A percentile compares a stretch with the other conserved stretches of the same genome.
These are phyloP conservation scores for Mucor plumbeus DNA, from an alignment of 371 early-diverging fungal species.

Conservation along the genomic window DNA sequence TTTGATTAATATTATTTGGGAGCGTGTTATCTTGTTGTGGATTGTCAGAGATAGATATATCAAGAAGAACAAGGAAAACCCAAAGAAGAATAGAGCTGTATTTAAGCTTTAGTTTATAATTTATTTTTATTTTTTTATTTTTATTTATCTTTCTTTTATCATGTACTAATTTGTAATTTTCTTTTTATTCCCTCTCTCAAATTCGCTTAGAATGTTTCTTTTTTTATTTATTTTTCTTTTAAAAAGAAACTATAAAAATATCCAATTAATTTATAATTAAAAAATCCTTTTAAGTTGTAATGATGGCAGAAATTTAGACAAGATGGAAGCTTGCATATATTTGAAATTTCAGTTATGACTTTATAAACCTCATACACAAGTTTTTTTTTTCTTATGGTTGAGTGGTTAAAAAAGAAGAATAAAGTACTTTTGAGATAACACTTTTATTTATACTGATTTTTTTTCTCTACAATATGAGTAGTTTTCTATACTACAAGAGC, in stretches of 20 bases:
- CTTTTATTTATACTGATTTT: too few relatives aligned
- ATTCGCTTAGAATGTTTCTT: background rate
- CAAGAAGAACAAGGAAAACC: slow-evolving; percentile 22
- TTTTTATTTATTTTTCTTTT: background rate
- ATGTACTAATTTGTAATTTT: slow-evolving; percentile 9
- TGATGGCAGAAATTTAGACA: too few relatives aligned
- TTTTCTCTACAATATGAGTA: too few relatives aligned
- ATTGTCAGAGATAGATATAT: slow-evolving; percentile 47
- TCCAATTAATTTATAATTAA: background rate
- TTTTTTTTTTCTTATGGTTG: too few relatives aligned
- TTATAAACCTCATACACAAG: too few relatives aligned
- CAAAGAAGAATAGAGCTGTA: slow-evolving; percentile 24
- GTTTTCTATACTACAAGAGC: too few relatives aligned
- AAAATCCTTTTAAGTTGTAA: background rate
- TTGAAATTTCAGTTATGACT: too few relatives aligned
- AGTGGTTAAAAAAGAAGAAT: too few relatives aligned
- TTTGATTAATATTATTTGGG: slow-evolving; percentile 48
- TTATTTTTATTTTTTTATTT: background rate
- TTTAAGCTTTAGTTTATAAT: slow-evolving; percentile 33
- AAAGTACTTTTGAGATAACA: too few relatives aligned
- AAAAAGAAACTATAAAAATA: background rate
- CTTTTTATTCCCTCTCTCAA: slow-evolving; percentile 2
- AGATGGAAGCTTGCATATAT: too few relatives aligned
- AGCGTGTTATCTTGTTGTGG: slow-evolving; percentile 59
- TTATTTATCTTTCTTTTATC: too few relatives aligned